Conservation (phyloP, 257 asterid genomes). For the Solanum ossicruentum region DNA sequence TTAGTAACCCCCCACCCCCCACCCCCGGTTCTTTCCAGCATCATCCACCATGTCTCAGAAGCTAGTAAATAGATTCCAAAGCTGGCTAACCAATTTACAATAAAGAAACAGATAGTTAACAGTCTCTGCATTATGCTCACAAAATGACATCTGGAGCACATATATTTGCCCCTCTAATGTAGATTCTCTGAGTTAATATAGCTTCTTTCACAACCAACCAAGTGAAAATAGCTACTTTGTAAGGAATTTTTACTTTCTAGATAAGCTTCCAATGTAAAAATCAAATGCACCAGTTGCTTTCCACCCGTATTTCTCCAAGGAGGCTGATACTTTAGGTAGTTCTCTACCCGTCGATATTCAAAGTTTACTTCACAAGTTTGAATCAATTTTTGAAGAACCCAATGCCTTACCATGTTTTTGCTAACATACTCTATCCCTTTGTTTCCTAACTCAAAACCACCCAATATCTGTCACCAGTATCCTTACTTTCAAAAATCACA, state of each 20-base stretch:
- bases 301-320: background rate
- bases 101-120: background rate
- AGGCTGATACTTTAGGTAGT: background rate
- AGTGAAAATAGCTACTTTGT: background rate
- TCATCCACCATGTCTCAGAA: too few relatives aligned
- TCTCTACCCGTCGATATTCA: background rate
- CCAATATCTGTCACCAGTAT: background rate
- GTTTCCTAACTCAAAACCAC: background rate
- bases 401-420: background rate
- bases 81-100: background rate
- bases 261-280: background rate
- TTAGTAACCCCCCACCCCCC: background rate
- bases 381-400: background rate
- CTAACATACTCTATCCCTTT: background rate
- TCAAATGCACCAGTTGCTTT: background rate
- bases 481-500: too few relatives aligned
- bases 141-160: background rate
- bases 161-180: background rate
- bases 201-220: background rate
- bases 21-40: too few relatives aligned
- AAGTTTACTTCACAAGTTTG: background rate
- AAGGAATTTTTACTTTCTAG: background rate
- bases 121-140: background rate
- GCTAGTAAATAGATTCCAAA: background rate
- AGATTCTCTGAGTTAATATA: background rate